These are phyloP conservation scores for Kuraishia hungarica DNA, from an alignment of 805 yeast genomes.

Conservation along the genomic window DNA sequence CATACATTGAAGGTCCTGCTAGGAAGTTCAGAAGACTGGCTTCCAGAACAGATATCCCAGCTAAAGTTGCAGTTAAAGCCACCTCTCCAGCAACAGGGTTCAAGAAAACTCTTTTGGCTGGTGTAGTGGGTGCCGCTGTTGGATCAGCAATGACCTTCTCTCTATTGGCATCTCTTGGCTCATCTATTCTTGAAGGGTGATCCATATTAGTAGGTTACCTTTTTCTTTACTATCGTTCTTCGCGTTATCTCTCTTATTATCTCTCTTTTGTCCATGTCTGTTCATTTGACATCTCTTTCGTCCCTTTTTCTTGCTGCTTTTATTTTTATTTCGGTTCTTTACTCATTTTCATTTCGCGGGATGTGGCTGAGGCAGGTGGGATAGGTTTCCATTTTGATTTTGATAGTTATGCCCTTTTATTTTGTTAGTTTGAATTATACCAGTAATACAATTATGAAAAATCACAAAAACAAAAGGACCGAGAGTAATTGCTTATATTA, in stretches of 20 bases:
- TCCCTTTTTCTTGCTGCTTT: too few species aligned
- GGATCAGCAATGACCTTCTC: not conserved
- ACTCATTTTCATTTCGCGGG: not conserved
- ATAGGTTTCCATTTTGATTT: not conserved
- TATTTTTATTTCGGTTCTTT: not conserved
- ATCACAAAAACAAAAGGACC: too few species aligned
- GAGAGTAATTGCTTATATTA: too few species aligned
- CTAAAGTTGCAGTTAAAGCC: not conserved
- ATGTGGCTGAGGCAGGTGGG: not conserved
- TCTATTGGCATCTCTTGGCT: not conserved
- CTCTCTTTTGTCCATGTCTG: not conserved
- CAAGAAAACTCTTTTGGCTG: not conserved
- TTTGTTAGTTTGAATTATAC: not conserved
- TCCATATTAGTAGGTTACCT: too few species aligned
- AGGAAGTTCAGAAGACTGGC: not conserved
- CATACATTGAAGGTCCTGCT: not conserved
- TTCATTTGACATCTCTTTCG: too few species aligned
- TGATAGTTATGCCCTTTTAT: not conserved
- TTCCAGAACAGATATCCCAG: not conserved
- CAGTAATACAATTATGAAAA: not conserved
- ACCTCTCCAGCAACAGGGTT: not conserved
- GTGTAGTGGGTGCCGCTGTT: not conserved
- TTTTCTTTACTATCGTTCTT: not conserved
- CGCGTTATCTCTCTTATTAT: not conserved
- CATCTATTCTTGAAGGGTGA: not conserved